These are phyloP conservation scores for Epichloe amarillans DNA, from an alignment of 2,329 filamentous ascomycete genomes.

Conservation along the genomic window DNA sequence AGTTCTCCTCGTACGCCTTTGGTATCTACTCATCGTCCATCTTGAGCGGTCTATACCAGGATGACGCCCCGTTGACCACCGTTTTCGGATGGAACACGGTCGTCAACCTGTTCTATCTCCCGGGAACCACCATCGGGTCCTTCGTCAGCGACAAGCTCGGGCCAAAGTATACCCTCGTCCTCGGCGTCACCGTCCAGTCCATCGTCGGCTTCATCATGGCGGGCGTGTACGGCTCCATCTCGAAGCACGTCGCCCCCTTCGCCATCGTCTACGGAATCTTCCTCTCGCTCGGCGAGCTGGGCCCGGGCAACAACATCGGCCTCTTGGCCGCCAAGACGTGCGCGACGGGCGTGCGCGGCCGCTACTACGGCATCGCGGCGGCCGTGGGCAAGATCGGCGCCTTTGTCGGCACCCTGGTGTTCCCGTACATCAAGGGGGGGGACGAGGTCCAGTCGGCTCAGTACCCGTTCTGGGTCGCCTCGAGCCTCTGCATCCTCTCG, in stretches of 20 bases:
- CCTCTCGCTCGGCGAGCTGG: slow-evolving; percentile 37
- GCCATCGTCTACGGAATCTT: slow-evolving; percentile 25
- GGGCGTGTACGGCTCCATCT: slow-evolving; percentile 45
- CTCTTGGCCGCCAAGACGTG: slow-evolving; percentile 77
- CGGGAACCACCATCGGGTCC: slow-evolving; percentile 65
- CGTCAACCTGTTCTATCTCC: slow-evolving; percentile 80
- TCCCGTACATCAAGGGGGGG: slow-evolving; percentile 36
- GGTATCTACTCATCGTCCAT: slow-evolving; percentile 54
- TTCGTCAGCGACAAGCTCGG: slow-evolving; percentile 68
- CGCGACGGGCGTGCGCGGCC: slow-evolving; percentile 70
- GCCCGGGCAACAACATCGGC: slow-evolving; percentile 85
- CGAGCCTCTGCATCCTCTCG: slow-evolving; percentile 61
- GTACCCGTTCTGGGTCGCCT: slow-evolving; percentile 79
- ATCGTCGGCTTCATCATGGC: slow-evolving; percentile 83
- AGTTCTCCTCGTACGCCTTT: slow-evolving; percentile 59
- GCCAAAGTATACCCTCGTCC: slow-evolving; percentile 57
- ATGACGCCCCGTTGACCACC: slow-evolving; percentile 52
- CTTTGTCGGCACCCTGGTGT: slow-evolving; percentile 76
- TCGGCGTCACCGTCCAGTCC: slow-evolving; percentile 60
- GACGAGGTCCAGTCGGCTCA: slow-evolving; percentile 50
- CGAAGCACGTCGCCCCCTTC: slow-evolving; percentile 27
- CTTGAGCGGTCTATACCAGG: slow-evolving; percentile 51
- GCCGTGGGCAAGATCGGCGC: slow-evolving; percentile 66
- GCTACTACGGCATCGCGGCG: slow-evolving; percentile 58
- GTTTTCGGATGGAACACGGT: slow-evolving; percentile 81